These are phyloP conservation scores for Neoboletus brunneissimus DNA, from an alignment of 768 basidiomycete species.

Conservation along the genomic window DNA sequence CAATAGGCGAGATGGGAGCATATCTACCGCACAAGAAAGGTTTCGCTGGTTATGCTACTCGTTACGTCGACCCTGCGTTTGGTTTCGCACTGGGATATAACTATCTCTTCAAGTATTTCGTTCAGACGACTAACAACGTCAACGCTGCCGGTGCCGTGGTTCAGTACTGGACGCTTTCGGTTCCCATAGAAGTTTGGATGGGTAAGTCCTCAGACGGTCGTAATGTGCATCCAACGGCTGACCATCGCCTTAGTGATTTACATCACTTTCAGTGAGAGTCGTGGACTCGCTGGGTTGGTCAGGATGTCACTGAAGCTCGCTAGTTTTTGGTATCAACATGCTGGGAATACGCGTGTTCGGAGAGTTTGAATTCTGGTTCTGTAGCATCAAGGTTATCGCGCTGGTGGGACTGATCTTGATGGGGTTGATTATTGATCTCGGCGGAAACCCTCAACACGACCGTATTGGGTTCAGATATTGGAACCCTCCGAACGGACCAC, in stretches of 20 bases:
- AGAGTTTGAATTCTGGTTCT: conserved; percentile 56
- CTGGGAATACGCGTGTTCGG: conserved; percentile 63
- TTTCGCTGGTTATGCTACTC: conserved; percentile 54
- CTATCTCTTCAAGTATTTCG: conserved; percentile 59
- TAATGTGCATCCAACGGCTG: neutral
- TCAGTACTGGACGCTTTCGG: conserved; percentile 44
- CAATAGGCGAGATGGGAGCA: conserved; percentile 38
- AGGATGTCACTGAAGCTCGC: neutral
- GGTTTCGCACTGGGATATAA: conserved; percentile 53
- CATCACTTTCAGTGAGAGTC: conserved; percentile 51
- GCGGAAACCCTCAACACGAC: conserved; percentile 45
- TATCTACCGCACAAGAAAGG: conserved; percentile 60
- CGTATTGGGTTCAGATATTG: conserved; percentile 49
- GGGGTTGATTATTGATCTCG: conserved; percentile 51
- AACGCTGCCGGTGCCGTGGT: conserved; percentile 58
- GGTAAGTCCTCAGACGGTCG: conserved; percentile 33
- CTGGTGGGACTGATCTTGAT: conserved; percentile 41
- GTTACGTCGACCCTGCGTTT: conserved; percentile 65
- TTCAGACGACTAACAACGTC: conserved; percentile 65
- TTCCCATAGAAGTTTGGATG: conserved; percentile 56
- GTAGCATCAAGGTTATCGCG: conserved; percentile 44
- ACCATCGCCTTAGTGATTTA: conserved; percentile 45
- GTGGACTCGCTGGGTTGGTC: neutral
- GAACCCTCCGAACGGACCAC: conserved; percentile 22
- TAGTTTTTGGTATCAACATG: conserved; percentile 55